Conservation (phyloP, 2,329 filamentous ascomycete species). For the Fusarium anthophilum region DNA sequence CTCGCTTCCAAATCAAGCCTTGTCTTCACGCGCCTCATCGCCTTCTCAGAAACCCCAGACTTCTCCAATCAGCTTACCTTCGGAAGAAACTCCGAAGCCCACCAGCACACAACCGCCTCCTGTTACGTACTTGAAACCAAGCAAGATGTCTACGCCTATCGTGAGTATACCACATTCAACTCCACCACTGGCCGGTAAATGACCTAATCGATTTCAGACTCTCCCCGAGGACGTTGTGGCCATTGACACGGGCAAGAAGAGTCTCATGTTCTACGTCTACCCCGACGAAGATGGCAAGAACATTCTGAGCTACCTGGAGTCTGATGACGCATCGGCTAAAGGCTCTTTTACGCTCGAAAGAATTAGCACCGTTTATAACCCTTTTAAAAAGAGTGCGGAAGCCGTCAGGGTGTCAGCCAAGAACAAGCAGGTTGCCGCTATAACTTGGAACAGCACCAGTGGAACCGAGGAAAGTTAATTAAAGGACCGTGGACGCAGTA, state of each 20-base stretch:
- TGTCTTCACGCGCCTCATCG: accelerated
- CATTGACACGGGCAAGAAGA: background rate
- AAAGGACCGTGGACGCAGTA: no score
- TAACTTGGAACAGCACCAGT: no score
- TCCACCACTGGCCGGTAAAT: no score
- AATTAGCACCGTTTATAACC: no score
- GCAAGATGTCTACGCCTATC: no score
- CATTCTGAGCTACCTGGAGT: accelerated
- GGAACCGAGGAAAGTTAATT: no score
- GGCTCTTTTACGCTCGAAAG: no score
- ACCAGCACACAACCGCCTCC: accelerated
- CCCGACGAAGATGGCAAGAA: accelerated
- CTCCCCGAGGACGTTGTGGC: background rate
- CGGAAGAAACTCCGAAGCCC: background rate
- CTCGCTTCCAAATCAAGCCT: accelerated
- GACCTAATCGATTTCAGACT: no score
- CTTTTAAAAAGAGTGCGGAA: no score
- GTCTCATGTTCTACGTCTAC: background rate
- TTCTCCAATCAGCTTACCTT: background rate
- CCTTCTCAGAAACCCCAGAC: accelerated
- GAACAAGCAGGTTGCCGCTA: background rate
- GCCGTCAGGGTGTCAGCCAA: background rate
- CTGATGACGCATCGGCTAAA: no score
- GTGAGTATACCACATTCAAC: no score
- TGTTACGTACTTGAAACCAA: accelerated